These are phyloP conservation scores for Aurinia saxatilis DNA, from an alignment of 345 rosid genomes.

Conservation along the genomic window DNA sequence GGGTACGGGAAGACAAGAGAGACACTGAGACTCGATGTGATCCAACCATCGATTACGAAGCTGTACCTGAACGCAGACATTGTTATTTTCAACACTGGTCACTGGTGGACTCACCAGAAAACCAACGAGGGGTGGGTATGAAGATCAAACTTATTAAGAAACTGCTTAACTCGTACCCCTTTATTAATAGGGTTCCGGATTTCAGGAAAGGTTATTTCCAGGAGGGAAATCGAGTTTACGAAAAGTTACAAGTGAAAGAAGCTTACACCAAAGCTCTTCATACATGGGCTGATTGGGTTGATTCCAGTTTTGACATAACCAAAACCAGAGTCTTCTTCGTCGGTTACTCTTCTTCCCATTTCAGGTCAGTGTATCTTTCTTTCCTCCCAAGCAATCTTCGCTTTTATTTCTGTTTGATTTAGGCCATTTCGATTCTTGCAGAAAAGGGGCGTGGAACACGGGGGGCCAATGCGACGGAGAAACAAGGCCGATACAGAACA, in stretches of 20 bases:
- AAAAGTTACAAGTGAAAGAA: conserved; percentile 41
- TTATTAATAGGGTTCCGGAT: not conserved
- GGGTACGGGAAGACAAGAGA: conserved; percentile 30
- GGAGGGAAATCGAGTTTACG: conserved; percentile 53
- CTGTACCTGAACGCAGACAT: conserved; percentile 45
- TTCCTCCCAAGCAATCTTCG: not conserved
- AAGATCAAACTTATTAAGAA: not conserved
- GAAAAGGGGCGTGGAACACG: conserved; percentile 56
- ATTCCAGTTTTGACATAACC: conserved; percentile 45
- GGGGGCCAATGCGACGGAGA: conserved; percentile 57
- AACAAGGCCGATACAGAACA: conserved; percentile 36
- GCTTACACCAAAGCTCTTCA: conserved; percentile 56
- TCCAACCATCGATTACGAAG: conserved; percentile 29
- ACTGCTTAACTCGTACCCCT: not conserved
- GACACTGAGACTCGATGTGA: conserved; percentile 46
- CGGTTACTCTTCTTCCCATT: conserved; percentile 82
- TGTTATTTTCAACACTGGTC: conserved; percentile 61
- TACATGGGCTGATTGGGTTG: conserved; percentile 82
- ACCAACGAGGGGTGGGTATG: conserved; percentile 48
- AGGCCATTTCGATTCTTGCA: no score
- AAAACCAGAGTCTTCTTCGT: conserved; percentile 56
- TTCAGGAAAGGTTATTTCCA: conserved; percentile 58
- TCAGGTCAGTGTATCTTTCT: conserved; percentile 29
- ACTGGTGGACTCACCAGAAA: conserved; percentile 74
- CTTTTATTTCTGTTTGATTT: no score